A percentile compares a stretch with the other conserved stretches of the same genome.
These are phyloP conservation scores for Leucogyrophana mollusca DNA, from an alignment of 768 basidiomycete species.

Conservation along the genomic window DNA sequence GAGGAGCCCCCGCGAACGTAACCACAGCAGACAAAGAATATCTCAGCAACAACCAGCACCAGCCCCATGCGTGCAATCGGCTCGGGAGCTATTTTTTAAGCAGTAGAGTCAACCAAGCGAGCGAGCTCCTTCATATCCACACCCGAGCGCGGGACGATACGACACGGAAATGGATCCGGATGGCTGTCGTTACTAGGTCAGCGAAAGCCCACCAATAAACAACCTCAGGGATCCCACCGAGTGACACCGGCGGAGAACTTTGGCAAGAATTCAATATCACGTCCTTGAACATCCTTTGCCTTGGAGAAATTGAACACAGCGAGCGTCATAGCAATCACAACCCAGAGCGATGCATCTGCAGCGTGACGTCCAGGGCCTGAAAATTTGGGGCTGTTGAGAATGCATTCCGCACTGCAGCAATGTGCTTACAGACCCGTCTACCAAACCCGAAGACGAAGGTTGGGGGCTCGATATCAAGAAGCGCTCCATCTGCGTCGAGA, in stretches of 20 bases:
- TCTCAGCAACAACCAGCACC: too few relatives aligned
- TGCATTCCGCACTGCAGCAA: too few relatives aligned
- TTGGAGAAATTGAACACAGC: conserved; percentile 1
- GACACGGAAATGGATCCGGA: conserved; percentile 25
- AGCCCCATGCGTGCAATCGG: too few relatives aligned
- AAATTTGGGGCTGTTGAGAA: too few relatives aligned
- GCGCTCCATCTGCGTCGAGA: conserved; percentile 15
- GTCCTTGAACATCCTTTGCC: neutral
- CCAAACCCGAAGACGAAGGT: conserved; percentile 1
- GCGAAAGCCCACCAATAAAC: too few relatives aligned
- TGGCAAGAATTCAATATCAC: neutral
- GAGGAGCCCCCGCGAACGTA: too few relatives aligned
- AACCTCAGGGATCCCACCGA: too few relatives aligned
- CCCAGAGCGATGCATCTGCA: conserved; percentile 4
- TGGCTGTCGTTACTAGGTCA: too few relatives aligned
- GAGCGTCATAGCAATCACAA: neutral
- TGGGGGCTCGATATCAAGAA: neutral
- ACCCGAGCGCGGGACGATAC: conserved; percentile 14
- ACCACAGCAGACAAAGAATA: too few relatives aligned
- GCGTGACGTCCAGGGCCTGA: conserved; percentile 3
- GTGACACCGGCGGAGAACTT: neutral
- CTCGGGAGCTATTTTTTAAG: too few relatives aligned
- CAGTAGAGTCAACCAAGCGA: conserved; percentile 4
- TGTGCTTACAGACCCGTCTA: neutral
- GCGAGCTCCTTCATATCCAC: conserved; percentile 10